Evolutionary conservation across 1,284 basidiomycete species (phyloP).

Genomic region (Polyporus tsugae): DNA sequence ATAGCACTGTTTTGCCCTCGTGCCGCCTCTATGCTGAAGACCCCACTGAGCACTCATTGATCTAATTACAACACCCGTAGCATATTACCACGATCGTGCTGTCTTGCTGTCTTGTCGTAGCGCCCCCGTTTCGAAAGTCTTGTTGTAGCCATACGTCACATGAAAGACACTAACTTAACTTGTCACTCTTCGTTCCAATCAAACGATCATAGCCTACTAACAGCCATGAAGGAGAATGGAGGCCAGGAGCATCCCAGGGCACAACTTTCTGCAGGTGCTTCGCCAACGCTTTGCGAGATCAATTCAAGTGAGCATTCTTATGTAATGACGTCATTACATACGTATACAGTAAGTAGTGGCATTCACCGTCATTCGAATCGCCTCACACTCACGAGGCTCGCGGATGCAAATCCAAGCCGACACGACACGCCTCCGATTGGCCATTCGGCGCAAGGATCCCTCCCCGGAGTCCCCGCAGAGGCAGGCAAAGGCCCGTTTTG

Average conservation of each 20-base stretch:
- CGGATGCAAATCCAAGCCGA: not conserved
- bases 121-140: conserved; percentile 1
- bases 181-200: not conserved
- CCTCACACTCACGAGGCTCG: not conserved
- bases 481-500: too few species aligned
- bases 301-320: not conserved
- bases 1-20: not conserved
- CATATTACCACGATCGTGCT: not conserved
- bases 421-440: not conserved
- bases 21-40: not conserved
- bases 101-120: not conserved
- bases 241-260: not conserved
- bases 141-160: not conserved
- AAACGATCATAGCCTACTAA: not conserved
- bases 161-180: not conserved
- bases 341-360: too few species aligned
- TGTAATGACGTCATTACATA: too few species aligned
- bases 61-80: not conserved
- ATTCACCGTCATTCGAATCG: too few species aligned
- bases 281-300: not conserved
- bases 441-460: not conserved
- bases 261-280: not conserved
- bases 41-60: not conserved
- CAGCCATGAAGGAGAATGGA: not conserved
- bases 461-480: not conserved